Evolutionary conservation across 768 basidiomycete species (phyloP).

Genomic region (Termitomyces sp.): DNA sequence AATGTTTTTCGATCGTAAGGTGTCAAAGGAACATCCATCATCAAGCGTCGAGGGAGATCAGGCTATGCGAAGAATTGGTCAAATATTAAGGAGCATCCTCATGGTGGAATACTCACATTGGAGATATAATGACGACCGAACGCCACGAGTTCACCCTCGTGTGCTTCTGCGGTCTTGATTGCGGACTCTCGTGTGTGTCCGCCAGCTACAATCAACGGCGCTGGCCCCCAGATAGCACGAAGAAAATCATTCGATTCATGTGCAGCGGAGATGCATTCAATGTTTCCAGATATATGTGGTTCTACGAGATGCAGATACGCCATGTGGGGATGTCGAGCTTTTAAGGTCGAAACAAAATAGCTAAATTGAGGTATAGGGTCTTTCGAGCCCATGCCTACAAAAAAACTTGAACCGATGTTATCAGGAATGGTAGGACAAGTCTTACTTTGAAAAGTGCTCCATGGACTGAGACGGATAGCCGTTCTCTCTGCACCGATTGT

Average conservation of each 20-base stretch:
- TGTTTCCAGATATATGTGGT: conserved; percentile 21
- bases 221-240: conserved; percentile 40
- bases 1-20: conserved; percentile 1
- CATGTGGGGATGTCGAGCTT: conserved; percentile 31
- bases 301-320: conserved; percentile 53
- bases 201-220: conserved; percentile 35
- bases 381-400: conserved; percentile 43
- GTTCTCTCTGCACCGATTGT: conserved; percentile 51
- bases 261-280: conserved; percentile 3
- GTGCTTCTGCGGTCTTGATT: conserved; percentile 26
- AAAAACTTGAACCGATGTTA: background rate
- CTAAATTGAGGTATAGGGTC: conserved; percentile 53
- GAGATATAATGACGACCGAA: conserved; percentile 27
- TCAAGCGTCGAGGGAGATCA: background rate
- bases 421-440: background rate
- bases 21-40: background rate
- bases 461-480: conserved; percentile 55
- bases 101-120: conserved; percentile 20
- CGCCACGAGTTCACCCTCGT: conserved; percentile 21
- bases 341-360: conserved; percentile 40
- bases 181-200: conserved; percentile 38
- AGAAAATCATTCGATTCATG: conserved; percentile 39
- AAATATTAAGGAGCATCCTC: background rate
- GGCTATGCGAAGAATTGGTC: background rate
- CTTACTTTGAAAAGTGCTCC: conserved; percentile 23